Conservation (phyloP, 306 rosid genomes). For the Lotus japonicus region DNA sequence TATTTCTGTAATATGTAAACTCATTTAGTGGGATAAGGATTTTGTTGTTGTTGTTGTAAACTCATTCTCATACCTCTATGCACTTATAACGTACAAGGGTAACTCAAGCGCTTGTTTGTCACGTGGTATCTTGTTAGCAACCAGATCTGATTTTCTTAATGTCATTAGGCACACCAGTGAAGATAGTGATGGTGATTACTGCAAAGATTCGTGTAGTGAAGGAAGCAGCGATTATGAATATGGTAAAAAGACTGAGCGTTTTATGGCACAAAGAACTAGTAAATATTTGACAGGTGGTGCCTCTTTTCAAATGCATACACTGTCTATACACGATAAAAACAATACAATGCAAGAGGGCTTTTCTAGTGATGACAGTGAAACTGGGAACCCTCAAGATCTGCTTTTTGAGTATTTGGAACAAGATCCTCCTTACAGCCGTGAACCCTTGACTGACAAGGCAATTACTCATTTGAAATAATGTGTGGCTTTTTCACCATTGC, state of each 20-base stretch:
- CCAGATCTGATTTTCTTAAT: constrained; percentile 4
- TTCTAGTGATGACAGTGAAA: constrained; percentile 69
- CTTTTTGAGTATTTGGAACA: constrained; percentile 73
- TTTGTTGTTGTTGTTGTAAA: no score
- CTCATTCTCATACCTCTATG: background rate
- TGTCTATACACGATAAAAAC: constrained; percentile 40
- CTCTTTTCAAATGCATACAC: constrained; percentile 29
- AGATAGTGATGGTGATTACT: constrained; percentile 57
- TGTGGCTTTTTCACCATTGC: constrained; percentile 7
- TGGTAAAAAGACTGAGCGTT: constrained; percentile 27
- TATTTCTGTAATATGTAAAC: background rate
- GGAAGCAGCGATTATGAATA: constrained; percentile 67
- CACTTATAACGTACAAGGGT: background rate
- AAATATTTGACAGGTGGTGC: constrained; percentile 29
- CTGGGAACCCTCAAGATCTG: constrained; percentile 38
- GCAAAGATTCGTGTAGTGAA: constrained; percentile 67
- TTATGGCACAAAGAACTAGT: constrained; percentile 23
- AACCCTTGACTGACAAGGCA: constrained; percentile 79
- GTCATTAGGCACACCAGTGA: constrained; percentile 43
- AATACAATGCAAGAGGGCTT: constrained; percentile 38
- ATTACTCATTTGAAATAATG: constrained; percentile 22
- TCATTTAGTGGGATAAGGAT: no score
- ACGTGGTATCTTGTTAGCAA: background rate
- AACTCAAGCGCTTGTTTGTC: background rate
- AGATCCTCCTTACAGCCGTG: constrained; percentile 70